phyloP scores from a whole-genome alignment of 1,284 basidiomycete species.

The Microbotryum saponariae region DNA sequence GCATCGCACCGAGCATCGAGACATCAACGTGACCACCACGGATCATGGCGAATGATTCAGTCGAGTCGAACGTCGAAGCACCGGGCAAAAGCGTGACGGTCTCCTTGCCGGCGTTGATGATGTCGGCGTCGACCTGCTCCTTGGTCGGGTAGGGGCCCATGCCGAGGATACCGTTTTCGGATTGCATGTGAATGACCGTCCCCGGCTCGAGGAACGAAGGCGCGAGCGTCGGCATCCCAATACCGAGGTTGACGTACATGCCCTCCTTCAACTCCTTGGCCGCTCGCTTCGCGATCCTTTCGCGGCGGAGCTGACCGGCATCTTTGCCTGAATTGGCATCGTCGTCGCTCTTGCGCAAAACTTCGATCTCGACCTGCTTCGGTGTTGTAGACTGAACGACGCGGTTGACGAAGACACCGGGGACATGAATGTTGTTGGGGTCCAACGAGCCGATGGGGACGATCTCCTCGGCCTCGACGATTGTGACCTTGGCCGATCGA shows the following conservation, averaged over 20 bases:
- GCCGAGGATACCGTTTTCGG: conserved; percentile 84
- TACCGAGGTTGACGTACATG: conserved; percentile 38
- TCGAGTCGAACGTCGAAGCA: conserved; percentile 83
- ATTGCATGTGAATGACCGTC: conserved; percentile 84
- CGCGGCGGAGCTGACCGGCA: conserved; percentile 47
- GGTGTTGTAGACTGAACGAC: conserved; percentile 49
- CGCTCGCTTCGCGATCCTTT: conserved; percentile 74
- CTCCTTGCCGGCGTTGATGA: conserved; percentile 76
- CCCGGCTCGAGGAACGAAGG: conserved; percentile 70
- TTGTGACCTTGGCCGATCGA: conserved; percentile 78
- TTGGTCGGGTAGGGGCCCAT: conserved; percentile 90
- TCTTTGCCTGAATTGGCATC: conserved; percentile 44
- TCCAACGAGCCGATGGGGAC: conserved; percentile 77
- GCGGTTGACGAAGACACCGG: conserved; percentile 37
- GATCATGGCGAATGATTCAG: conserved; percentile 61
- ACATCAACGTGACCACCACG: conserved; percentile 80
- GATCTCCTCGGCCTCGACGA: conserved; percentile 91
- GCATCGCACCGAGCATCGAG: conserved; percentile 84
- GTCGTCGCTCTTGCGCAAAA: conserved; percentile 16
- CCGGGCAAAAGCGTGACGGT: conserved; percentile 85
- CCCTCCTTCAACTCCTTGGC: conserved; percentile 87
- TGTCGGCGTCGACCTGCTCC: conserved; percentile 63
- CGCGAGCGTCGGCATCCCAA: conserved; percentile 88
- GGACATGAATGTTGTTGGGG: conserved; percentile 63
- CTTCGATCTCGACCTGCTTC: conserved; percentile 62